phyloP scores from a whole-genome alignment of 805 yeast species.

The Komagataella phaffii region DNA sequence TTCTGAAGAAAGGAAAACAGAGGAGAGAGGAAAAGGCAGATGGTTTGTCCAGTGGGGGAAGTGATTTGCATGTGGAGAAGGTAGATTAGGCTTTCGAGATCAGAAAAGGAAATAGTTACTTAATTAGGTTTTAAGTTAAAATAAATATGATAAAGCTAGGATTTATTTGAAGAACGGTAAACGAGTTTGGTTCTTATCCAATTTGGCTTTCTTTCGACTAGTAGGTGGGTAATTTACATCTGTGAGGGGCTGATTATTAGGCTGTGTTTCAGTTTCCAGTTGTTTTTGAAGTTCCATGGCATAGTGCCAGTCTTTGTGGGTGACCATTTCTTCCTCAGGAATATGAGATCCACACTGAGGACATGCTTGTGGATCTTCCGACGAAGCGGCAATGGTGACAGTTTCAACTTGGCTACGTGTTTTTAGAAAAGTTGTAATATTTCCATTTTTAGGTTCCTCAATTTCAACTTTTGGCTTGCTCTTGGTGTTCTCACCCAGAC shows the following conservation, averaged over 20 bases:
- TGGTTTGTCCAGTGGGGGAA: neutral
- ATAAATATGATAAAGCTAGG: neutral
- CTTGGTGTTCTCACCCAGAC: conserved; percentile 1
- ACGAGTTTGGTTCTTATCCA: neutral
- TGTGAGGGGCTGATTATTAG: neutral
- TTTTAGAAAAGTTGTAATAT: neutral
- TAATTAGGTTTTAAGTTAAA: neutral
- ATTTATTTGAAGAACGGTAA: neutral
- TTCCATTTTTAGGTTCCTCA: too few species aligned
- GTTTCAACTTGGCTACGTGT: neutral
- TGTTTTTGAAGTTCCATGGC: conserved; percentile 6
- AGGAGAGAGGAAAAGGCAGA: neutral
- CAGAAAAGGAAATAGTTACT: neutral
- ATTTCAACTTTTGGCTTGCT: conserved; percentile 2
- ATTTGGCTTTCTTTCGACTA: neutral
- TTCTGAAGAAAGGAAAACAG: neutral
- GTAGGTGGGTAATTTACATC: neutral
- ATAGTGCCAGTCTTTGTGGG: conserved; percentile 16
- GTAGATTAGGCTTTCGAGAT: neutral
- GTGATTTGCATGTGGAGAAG: neutral
- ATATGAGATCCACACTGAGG: conserved; percentile 3
- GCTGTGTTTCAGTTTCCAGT: neutral
- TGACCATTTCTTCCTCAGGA: conserved; percentile 2
- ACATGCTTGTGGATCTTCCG: neutral
- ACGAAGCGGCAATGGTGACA: neutral